A percentile compares a stretch with the other conserved stretches of the same genome.
phyloP scores from a whole-genome alignment of 1,284 basidiomycete genomes.

The Cutaneotrichosporon mucoides region DNA sequence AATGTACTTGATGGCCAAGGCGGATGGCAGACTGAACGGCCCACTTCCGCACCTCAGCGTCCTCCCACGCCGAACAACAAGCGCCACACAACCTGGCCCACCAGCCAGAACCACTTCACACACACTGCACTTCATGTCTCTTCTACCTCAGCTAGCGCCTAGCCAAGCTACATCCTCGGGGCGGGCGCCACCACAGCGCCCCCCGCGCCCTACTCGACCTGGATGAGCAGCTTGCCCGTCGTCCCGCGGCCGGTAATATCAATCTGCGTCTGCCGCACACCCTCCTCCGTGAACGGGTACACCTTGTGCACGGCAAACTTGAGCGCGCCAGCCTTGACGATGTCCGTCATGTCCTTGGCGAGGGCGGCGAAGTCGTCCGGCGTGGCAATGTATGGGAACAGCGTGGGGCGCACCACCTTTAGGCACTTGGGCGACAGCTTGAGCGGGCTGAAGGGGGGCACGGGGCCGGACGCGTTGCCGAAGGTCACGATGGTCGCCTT shows the following conservation, averaged over 20 bases:
- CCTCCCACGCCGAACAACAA: too few relatives aligned
- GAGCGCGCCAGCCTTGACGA: slow-evolving; percentile 61
- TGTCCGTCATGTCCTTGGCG: slow-evolving; percentile 62
- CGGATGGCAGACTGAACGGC: too few relatives aligned
- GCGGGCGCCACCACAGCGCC: too few relatives aligned
- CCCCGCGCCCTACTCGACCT: slow-evolving; percentile 47
- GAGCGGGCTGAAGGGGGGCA: slow-evolving; percentile 61
- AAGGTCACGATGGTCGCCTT: slow-evolving; percentile 76
- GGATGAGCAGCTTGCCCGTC: slow-evolving; percentile 75
- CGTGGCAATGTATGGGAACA: slow-evolving; percentile 63
- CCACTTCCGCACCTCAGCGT: too few relatives aligned
- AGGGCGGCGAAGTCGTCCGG: slow-evolving; percentile 64
- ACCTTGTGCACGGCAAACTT: slow-evolving; percentile 69
- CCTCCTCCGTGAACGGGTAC: slow-evolving; percentile 79
- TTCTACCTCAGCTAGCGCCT: too few relatives aligned
- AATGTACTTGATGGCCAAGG: too few relatives aligned
- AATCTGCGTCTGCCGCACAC: slow-evolving; percentile 68
- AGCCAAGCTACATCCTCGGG: too few relatives aligned
- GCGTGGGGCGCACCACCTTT: slow-evolving; percentile 66
- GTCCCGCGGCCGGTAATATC: slow-evolving; percentile 77
- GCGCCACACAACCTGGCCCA: too few relatives aligned
- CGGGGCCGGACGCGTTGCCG: slow-evolving; percentile 71
- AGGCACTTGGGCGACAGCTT: slow-evolving; percentile 78
- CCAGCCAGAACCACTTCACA: too few relatives aligned
- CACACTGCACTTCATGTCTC: too few relatives aligned